Conservation (phyloP, 2,329 filamentous ascomycete genomes). For the Fusarium nurragi region DNA sequence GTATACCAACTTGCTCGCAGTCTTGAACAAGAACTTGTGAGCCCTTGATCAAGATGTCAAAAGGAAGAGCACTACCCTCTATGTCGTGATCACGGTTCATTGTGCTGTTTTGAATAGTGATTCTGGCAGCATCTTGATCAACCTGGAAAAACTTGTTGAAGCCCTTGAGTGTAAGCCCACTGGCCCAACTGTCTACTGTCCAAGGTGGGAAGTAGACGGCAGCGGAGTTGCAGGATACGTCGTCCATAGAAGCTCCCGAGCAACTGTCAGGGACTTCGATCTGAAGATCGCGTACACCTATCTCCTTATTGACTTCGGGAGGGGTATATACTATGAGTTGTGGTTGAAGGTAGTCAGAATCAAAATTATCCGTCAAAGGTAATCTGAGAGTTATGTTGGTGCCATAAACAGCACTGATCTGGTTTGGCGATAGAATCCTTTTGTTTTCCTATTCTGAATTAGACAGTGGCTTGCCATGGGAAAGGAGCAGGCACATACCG, state of each 20-base stretch:
- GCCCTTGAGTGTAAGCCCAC: constrained; percentile 19
- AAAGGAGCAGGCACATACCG: neutral
- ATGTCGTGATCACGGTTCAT: constrained; percentile 31
- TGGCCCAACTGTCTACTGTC: constrained; percentile 37
- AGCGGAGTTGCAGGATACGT: constrained; percentile 15
- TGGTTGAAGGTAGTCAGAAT: constrained; percentile 18
- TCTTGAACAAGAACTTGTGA: constrained; percentile 35
- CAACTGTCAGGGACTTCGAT: constrained; percentile 21
- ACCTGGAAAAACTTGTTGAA: constrained; percentile 38
- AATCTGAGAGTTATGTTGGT: constrained; percentile 24
- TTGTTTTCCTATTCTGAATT: constrained; percentile 1
- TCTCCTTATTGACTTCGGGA: constrained; percentile 15
- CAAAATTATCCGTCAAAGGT: constrained; percentile 34
- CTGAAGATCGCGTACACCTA: constrained; percentile 25
- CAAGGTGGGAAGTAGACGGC: constrained; percentile 32
- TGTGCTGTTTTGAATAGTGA: constrained; percentile 23
- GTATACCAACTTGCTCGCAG: constrained; percentile 20
- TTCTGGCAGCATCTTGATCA: constrained; percentile 23
- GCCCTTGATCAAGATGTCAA: constrained; percentile 31
- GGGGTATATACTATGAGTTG: constrained; percentile 21
- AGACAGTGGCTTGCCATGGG: neutral
- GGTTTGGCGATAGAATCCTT: constrained; percentile 24
- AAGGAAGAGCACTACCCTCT: constrained; percentile 11
- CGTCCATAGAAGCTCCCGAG: constrained; percentile 1
- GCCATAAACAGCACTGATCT: constrained; percentile 18